phyloP scores from a whole-genome alignment of 495 filamentous ascomycete genomes.

The Stereocaulon alpinum region DNA sequence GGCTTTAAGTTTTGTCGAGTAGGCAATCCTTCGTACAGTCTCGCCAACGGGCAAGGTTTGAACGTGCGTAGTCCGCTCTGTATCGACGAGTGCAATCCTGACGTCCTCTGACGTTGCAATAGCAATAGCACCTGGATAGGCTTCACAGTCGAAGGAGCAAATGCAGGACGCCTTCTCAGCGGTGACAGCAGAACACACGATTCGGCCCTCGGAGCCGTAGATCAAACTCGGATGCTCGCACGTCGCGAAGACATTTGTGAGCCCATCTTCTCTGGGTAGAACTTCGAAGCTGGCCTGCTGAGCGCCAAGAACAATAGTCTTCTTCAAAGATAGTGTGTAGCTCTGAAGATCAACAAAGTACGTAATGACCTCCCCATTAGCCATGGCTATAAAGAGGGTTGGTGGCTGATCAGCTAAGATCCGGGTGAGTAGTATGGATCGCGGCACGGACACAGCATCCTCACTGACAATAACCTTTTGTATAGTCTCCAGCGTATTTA shows the following conservation, averaged over 20 bases:
- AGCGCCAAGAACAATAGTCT: slow-evolving; percentile 76
- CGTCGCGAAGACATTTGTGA: slow-evolving; percentile 81
- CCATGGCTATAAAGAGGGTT: slow-evolving; percentile 85
- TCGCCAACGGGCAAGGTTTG: slow-evolving; percentile 66
- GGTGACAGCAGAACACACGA: slow-evolving; percentile 93
- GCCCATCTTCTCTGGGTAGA: slow-evolving; percentile 50
- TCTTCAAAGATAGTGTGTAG: slow-evolving; percentile 55
- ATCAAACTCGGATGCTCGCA: slow-evolving; percentile 91
- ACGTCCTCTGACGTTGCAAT: slow-evolving; percentile 68
- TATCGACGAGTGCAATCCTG: slow-evolving; percentile 74
- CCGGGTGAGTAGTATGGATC: slow-evolving; percentile 68
- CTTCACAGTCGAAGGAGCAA: slow-evolving; percentile 69
- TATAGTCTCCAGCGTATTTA: slow-evolving; percentile 51
- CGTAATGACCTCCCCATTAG: slow-evolving; percentile 83
- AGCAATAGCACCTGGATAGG: slow-evolving; percentile 70
- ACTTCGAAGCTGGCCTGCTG: slow-evolving; percentile 71
- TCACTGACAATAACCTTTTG: slow-evolving; percentile 49
- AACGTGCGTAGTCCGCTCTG: slow-evolving; percentile 76
- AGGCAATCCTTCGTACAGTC: slow-evolving; percentile 77
- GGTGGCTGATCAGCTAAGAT: slow-evolving; percentile 53
- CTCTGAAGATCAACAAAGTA: slow-evolving; percentile 57
- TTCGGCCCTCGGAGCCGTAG: slow-evolving; percentile 74
- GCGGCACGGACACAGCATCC: slow-evolving; percentile 59
- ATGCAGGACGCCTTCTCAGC: slow-evolving; percentile 73
- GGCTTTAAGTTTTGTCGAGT: slow-evolving; percentile 65